phyloP scores from a whole-genome alignment of 108 stramenopile species.

The Fistulifera solaris region DNA sequence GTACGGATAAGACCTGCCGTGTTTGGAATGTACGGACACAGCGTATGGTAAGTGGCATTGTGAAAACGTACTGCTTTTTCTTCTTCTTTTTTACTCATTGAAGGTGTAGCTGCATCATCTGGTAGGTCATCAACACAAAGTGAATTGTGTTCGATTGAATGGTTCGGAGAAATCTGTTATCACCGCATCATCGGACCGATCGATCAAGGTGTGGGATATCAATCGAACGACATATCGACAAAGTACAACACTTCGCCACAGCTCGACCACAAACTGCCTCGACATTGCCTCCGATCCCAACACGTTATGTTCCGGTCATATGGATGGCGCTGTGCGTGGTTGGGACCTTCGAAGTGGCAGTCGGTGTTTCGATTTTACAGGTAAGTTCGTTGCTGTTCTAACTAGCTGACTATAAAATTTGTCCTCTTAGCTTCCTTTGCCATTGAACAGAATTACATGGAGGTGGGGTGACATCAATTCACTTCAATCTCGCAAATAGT shows the following conservation, averaged over 20 bases:
- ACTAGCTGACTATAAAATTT: neutral
- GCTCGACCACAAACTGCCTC: conserved; percentile 58
- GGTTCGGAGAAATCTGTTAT: conserved; percentile 46
- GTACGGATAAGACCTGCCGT: conserved; percentile 75
- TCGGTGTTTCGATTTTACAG: conserved; percentile 42
- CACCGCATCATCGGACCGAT: conserved; percentile 76
- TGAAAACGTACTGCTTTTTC: no score
- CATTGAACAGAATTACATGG: conserved; percentile 40
- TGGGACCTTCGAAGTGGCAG: conserved; percentile 67
- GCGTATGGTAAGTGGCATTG: conserved; percentile 43
- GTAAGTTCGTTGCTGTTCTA: no score
- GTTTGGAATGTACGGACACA: conserved; percentile 70
- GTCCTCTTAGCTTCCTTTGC: conserved; percentile 2
- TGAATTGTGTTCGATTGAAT: conserved; percentile 67
- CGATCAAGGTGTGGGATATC: conserved; percentile 80
- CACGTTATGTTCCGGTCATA: conserved; percentile 55
- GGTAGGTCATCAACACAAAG: conserved; percentile 72
- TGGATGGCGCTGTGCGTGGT: conserved; percentile 66
- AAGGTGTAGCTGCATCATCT: conserved; percentile 62
- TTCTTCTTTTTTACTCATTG: neutral
- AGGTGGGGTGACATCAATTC: conserved; percentile 64
- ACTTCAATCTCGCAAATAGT: conserved; percentile 50
- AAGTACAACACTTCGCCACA: conserved; percentile 59
- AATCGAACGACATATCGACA: conserved; percentile 66
- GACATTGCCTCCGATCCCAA: conserved; percentile 40